Conservation (phyloP, 805 yeast species). For the Ogataea degrootiae region DNA sequence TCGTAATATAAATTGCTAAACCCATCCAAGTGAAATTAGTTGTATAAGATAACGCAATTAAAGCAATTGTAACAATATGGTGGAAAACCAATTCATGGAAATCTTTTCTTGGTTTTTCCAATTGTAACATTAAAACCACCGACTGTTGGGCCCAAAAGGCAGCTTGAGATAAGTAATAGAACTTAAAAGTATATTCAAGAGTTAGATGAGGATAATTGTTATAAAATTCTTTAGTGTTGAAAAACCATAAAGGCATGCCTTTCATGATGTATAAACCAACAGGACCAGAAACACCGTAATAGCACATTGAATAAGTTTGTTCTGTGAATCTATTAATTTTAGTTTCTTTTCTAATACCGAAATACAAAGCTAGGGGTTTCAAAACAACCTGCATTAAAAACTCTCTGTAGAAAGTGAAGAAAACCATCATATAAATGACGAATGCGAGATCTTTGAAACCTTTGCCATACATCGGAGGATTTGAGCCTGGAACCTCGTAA, state of each 20-base stretch:
- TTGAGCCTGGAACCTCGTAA: slow-evolving; percentile 55
- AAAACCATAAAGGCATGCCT: slow-evolving; percentile 80
- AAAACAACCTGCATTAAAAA: slow-evolving; percentile 80
- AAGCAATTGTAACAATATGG: slow-evolving; percentile 84
- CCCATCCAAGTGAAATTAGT: slow-evolving; percentile 98
- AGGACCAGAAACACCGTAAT: slow-evolving; percentile 78
- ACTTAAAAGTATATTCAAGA: slow-evolving; percentile 65
- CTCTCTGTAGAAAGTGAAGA: slow-evolving; percentile 88
- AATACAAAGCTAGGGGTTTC: slow-evolving; percentile 58
- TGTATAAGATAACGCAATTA: slow-evolving; percentile 82
- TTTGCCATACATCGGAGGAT: slow-evolving; percentile 66
- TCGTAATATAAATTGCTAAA: slow-evolving; percentile 79
- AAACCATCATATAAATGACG: slow-evolving; percentile 73
- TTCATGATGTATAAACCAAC: slow-evolving; percentile 87
- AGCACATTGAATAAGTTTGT: slow-evolving; percentile 80
- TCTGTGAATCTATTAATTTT: slow-evolving; percentile 85
- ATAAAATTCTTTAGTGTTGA: slow-evolving; percentile 80
- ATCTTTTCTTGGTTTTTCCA: slow-evolving; percentile 95
- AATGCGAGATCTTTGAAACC: slow-evolving; percentile 80
- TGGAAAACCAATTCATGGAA: slow-evolving; percentile 87
- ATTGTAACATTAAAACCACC: slow-evolving; percentile 70
- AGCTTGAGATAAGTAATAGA: slow-evolving; percentile 86
- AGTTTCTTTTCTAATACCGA: slow-evolving; percentile 47
- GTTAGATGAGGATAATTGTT: slow-evolving; percentile 76
- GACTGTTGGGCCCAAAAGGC: slow-evolving; percentile 98